Percentiles rank a stretch among this genome's conserved stretches.
phyloP scores from a whole-genome alignment of 768 basidiomycete genomes.

The Suillus decipiens region DNA sequence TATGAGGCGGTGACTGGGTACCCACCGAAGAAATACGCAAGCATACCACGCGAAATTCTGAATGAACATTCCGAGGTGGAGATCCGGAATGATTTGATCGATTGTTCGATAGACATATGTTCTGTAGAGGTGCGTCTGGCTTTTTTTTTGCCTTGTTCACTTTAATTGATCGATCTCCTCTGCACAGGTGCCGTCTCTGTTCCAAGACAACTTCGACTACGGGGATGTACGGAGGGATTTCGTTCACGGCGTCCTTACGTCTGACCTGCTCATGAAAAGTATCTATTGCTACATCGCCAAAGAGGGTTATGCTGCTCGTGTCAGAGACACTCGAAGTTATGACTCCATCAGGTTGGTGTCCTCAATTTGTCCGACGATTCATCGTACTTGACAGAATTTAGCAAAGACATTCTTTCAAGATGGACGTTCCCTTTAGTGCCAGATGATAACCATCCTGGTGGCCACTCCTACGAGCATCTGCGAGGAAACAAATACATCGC shows the following conservation, averaged over 20 bases:
- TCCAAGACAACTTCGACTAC: slow-evolving; percentile 99
- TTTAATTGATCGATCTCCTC: slow-evolving; percentile 8
- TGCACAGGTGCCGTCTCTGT: slow-evolving; percentile 84
- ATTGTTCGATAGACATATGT: slow-evolving; percentile 91
- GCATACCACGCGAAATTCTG: slow-evolving; percentile 79
- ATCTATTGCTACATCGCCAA: slow-evolving; percentile 89
- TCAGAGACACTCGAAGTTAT: slow-evolving; percentile 91
- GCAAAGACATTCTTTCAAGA: slow-evolving; percentile 89
- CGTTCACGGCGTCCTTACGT: slow-evolving; percentile 91
- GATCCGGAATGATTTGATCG: slow-evolving; percentile 84
- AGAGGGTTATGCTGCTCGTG: slow-evolving; percentile 90
- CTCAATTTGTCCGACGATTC: neutral
- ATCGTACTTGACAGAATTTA: slow-evolving; percentile 32
- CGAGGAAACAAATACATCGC: slow-evolving; percentile 90
- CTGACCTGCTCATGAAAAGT: slow-evolving; percentile 92
- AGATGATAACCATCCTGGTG: slow-evolving; percentile 87
- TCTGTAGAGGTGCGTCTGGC: slow-evolving; percentile 74
- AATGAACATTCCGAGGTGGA: slow-evolving; percentile 77
- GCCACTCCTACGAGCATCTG: slow-evolving; percentile 80
- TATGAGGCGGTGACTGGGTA: slow-evolving; percentile 77
- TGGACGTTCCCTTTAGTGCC: slow-evolving; percentile 97
- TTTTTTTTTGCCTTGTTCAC: neutral
- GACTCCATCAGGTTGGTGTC: slow-evolving; percentile 75
- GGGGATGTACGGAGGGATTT: slow-evolving; percentile 90
- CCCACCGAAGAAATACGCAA: slow-evolving; percentile 60